A percentile compares a stretch with the other conserved stretches of the same genome.
These are phyloP conservation scores for Rhododendron mucronatum DNA, from an alignment of 148 eudicot species.

Conservation along the genomic window DNA sequence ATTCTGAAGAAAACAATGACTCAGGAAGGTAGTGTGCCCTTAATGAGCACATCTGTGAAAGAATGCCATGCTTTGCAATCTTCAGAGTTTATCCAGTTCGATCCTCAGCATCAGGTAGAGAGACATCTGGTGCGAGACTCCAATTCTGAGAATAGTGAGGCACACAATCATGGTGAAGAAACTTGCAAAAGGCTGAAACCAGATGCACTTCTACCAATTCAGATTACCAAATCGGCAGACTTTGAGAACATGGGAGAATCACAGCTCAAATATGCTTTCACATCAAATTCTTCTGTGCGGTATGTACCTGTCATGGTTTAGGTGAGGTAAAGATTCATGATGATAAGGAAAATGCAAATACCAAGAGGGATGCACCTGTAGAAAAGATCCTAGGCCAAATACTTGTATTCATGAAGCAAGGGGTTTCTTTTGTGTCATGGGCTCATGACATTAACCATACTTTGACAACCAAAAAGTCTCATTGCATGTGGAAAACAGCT, in stretches of 20 bases:
- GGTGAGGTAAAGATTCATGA: background rate
- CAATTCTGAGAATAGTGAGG: conserved; percentile 17
- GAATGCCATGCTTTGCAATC: conserved; percentile 23
- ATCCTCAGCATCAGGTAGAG: conserved; percentile 22
- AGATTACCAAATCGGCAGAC: conserved; percentile 12
- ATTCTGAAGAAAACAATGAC: conserved; percentile 49
- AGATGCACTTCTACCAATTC: conserved; percentile 7
- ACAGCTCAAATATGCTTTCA: conserved; percentile 10
- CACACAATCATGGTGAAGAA: conserved; percentile 18
- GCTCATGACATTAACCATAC: background rate
- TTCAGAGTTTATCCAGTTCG: conserved; percentile 26
- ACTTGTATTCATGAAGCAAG: background rate
- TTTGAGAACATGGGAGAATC: conserved; percentile 9
- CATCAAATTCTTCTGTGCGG: conserved; percentile 9
- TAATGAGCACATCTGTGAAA: conserved; percentile 22
- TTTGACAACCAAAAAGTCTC: background rate
- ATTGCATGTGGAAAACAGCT: background rate
- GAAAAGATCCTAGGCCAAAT: background rate
- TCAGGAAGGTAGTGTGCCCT: conserved; percentile 16
- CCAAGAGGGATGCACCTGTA: background rate
- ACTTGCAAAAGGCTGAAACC: conserved; percentile 11
- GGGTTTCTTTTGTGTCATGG: background rate
- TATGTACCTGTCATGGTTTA: conserved; percentile 10
- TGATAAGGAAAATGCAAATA: background rate
- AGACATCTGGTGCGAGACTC: conserved; percentile 21